Evolutionary conservation across 176 grass and related monocot species (phyloP).

Genomic region (Carex kokanica): DNA sequence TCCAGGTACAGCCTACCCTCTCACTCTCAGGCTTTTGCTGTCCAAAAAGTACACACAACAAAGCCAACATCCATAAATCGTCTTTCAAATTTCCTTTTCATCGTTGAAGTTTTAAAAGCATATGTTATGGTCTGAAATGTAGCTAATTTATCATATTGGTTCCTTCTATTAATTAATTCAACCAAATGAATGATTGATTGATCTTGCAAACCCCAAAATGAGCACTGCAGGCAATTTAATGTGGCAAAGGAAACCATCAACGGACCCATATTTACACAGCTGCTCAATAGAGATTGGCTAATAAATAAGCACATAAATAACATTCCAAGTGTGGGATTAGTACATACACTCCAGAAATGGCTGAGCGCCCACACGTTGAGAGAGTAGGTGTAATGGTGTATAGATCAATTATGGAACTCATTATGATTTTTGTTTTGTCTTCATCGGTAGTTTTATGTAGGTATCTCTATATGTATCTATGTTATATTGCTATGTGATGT

Average conservation of each 20-base stretch:
- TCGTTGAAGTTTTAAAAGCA: neutral
- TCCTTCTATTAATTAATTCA: neutral
- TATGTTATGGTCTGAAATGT: neutral
- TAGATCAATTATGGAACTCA: neutral
- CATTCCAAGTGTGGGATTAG: neutral
- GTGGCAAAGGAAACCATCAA: neutral
- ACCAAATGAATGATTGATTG: slow-evolving; percentile 8
- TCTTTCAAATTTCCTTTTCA: neutral
- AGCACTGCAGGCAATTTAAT: slow-evolving; percentile 19
- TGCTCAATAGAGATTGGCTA: slow-evolving; percentile 2
- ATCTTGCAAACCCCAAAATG: neutral
- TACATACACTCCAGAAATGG: neutral
- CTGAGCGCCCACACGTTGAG: neutral
- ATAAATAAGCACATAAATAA: neutral
- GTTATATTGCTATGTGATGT: neutral
- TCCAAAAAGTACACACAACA: neutral
- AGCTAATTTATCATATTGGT: neutral
- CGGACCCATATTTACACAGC: neutral
- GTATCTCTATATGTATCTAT: neutral
- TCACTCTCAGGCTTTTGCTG: neutral
- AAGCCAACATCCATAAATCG: neutral
- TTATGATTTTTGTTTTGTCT: slow-evolving; percentile 3
- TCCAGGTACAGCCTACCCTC: neutral
- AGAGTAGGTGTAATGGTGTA: neutral
- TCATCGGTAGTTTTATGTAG: neutral